These are phyloP conservation scores for Cystobasidiaceae sp. DNA, from an alignment of 1,284 basidiomycete genomes.

Conservation along the genomic window DNA sequence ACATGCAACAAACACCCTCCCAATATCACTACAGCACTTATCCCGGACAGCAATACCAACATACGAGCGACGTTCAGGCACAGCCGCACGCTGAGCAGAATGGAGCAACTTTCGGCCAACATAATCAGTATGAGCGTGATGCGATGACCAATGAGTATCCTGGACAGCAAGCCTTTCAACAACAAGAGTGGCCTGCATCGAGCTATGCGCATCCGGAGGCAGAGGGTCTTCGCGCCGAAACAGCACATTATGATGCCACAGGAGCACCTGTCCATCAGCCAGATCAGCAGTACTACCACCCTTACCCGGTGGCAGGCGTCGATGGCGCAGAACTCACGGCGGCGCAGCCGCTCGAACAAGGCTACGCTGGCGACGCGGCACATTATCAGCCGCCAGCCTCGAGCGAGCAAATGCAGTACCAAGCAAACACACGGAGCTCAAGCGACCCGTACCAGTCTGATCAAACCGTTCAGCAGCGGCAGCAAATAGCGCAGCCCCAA, in stretches of 20 bases:
- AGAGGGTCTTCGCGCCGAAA: no score
- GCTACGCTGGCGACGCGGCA: no score
- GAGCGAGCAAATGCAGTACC: no score
- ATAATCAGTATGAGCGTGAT: neutral
- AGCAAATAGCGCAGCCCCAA: neutral
- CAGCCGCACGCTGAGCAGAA: no score
- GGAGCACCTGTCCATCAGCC: no score
- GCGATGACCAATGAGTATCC: neutral
- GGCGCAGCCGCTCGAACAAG: no score
- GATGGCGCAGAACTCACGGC: no score
- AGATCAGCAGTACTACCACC: constrained; percentile 20
- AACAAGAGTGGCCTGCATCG: neutral
- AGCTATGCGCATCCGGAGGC: neutral
- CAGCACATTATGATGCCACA: neutral
- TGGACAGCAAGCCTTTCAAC: neutral
- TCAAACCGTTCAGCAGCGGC: neutral
- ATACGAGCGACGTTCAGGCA: no score
- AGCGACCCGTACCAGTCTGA: no score
- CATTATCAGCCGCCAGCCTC: no score
- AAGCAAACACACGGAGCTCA: no score
- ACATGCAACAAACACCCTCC: neutral
- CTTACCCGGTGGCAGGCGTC: constrained; percentile 13
- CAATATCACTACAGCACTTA: neutral
- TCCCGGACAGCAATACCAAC: neutral
- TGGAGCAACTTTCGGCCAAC: no score